Conservation (phyloP, 345 rosid genomes). For the Angophora floribunda region DNA sequence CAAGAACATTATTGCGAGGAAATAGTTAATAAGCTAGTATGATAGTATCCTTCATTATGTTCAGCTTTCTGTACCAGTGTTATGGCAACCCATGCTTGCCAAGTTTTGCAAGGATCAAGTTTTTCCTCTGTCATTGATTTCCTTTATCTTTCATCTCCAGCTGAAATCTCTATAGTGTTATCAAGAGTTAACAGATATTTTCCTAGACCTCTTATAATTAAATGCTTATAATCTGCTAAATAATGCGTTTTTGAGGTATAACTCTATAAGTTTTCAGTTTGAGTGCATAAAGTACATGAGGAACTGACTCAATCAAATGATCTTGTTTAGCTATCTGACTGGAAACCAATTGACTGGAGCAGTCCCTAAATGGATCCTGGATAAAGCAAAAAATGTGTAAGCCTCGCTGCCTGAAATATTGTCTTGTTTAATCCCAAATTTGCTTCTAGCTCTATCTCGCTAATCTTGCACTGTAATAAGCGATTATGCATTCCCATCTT, state of each 20-base stretch:
- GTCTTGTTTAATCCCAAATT: neutral
- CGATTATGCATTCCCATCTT: neutral
- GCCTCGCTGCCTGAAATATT: neutral
- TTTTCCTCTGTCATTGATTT: neutral
- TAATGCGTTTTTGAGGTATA: neutral
- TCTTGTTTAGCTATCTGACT: neutral
- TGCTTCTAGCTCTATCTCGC: neutral
- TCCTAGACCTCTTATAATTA: neutral
- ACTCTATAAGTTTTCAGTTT: neutral
- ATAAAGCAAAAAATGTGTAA: neutral
- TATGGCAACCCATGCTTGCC: neutral
- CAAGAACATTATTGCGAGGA: neutral
- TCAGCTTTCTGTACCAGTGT: neutral
- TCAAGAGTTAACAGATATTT: neutral
- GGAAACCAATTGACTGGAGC: slow-evolving; percentile 3
- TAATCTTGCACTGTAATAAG: neutral
- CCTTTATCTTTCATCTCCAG: neutral
- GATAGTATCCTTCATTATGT: neutral
- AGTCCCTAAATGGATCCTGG: neutral
- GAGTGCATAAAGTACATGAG: neutral
- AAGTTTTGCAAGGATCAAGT: neutral
- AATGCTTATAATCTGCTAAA: neutral
- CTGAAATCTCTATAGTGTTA: neutral
- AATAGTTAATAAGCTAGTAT: neutral
- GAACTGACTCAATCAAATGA: neutral